Evolutionary conservation across 1,284 basidiomycete species (phyloP), one percentile per base, ranked within the genome.

Genomic region (Sphagnurus paluster): DNA sequence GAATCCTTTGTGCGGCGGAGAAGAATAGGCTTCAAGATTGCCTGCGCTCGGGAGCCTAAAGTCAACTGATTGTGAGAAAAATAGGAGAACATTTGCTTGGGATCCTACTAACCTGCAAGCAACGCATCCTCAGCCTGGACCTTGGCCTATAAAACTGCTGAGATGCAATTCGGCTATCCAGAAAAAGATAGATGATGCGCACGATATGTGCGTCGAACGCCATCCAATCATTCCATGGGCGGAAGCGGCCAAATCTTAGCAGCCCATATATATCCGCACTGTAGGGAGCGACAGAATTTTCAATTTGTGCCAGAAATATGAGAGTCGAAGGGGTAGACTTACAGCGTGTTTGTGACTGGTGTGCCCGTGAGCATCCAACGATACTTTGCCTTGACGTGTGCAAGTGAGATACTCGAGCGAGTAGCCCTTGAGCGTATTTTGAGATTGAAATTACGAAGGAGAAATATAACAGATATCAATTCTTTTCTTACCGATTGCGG

Each of bases 341-440:
- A 83, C 80, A 87, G 62, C 0, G 79, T 76, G 50, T 87, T 87
- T 0, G 82, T 86, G 5, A 87, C 76, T 2, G 84, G 84, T 0
- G 84, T 87, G 23, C 84, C 84, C 2, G 84, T 87, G 10, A 88
- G 68, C 69, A 80, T 79, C 84, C 84, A 88, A 5, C 84, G 69
- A 55, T 83, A 82, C 49, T 74, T 80, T 0, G 82, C 65, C 39
- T 74, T 70, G 17, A 87, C 68, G 55, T 75, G 69, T 0, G 83
- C 79, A 7, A 83, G 68, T 36, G 73, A 75, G 29, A 75, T 67
- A 56, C 83, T 85, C 6, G 78, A 70, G 8, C 77, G 73, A 1
- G 84, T 84, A 6, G 65, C 58, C 23, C 80, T 81, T n/a, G n/a
- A n/a, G n/a, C n/a, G n/a, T n/a, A n/a, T n/a, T n/a, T n/a, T n/a